Base-by-base conservation (phyloP, 306 rosid species). In the Trifolium subterraneum region DNA sequence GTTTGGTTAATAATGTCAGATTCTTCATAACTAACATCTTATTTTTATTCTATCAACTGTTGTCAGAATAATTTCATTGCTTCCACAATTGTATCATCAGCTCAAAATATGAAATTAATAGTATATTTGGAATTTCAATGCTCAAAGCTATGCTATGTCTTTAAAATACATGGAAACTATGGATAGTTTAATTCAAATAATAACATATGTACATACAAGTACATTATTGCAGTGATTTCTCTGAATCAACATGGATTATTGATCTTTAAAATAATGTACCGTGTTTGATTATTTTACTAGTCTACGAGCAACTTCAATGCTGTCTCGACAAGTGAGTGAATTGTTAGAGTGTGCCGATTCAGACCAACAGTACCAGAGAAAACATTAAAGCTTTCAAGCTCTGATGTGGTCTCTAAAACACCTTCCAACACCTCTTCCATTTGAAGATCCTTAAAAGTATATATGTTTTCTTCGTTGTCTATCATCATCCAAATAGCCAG, bases 351-450 rank as follows among this genome's bases (percentile, higher is more conserved):
- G 83, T 95, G 98, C 31, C 97, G 82, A 87, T 88, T 92, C 76
- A 92, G 52, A 62, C 98, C 98, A 4, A 92, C 93, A 1, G 91
- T 82, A 16, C 99, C 99, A 6, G 99, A 95, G 88, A 95, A 87
- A 67, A 90, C 82, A 69, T 90, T 92, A 74, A 92, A 95, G 86
- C 98, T 90, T 87, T 95, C 98, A n/a, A 95, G 85, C 85, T 95
- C 99, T 71, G 99, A 88, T 7, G 99, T 95, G 41, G 98, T 95
- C 62, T 95, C 99, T 51, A 90, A 63, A 12, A 95, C 93, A 70
- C 73, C 54, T 36, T 92, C 97, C 51, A 95, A 84, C 79, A 87
- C 90, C 75, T 76, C 78, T 66, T 84, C 90, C 86, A 87, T 67
- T 70, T 81, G 90, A 20, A 87, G 13, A 44, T 84, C 71, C 86